A percentile compares a stretch with the other conserved stretches of the same genome.
Evolutionary conservation across 2,329 filamentous ascomycete genomes (phyloP).

Genomic region (Ophiocordyceps polyrhachis-furcata): DNA sequence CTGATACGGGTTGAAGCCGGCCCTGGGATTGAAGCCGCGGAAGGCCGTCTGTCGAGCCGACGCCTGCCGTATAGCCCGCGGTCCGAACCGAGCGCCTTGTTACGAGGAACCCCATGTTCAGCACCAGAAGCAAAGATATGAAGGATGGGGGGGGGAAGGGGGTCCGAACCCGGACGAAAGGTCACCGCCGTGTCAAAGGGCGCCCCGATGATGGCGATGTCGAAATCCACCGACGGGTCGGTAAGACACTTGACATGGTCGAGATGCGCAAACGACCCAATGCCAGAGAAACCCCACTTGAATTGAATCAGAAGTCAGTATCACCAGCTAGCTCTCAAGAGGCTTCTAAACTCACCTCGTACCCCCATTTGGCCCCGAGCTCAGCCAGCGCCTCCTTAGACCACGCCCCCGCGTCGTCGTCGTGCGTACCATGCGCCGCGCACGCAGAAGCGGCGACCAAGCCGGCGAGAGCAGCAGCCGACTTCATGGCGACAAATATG

Average conservation of each 20-base stretch:
- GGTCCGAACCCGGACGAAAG: slow-evolving; percentile 40
- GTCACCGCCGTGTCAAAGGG: slow-evolving; percentile 59
- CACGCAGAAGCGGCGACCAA: slow-evolving; percentile 11
- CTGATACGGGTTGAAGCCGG: slow-evolving; percentile 66
- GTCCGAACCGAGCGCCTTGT: slow-evolving; percentile 59
- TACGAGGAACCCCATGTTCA: neutral
- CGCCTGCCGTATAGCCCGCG: slow-evolving; percentile 69
- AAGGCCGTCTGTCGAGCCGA: slow-evolving; percentile 65
- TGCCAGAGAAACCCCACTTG: slow-evolving; percentile 44
- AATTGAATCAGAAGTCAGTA: no score
- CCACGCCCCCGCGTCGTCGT: slow-evolving; percentile 23
- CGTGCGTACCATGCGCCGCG: slow-evolving; percentile 8
- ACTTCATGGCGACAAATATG: slow-evolving; percentile 7
- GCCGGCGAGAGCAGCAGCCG: slow-evolving; percentile 6
- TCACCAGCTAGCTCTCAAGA: neutral
- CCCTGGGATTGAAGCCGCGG: slow-evolving; percentile 63
- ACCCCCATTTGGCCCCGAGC: slow-evolving; percentile 37
- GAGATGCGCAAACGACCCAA: slow-evolving; percentile 57
- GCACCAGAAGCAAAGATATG: neutral
- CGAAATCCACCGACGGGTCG: slow-evolving; percentile 42
- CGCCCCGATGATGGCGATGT: slow-evolving; percentile 54
- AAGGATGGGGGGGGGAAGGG: neutral
- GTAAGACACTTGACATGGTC: slow-evolving; percentile 50
- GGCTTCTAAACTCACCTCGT: slow-evolving; percentile 25
- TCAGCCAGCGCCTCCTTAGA: slow-evolving; percentile 30